Conservation (phyloP, 495 filamentous ascomycete species). For the Xylaria flabelliformis region DNA sequence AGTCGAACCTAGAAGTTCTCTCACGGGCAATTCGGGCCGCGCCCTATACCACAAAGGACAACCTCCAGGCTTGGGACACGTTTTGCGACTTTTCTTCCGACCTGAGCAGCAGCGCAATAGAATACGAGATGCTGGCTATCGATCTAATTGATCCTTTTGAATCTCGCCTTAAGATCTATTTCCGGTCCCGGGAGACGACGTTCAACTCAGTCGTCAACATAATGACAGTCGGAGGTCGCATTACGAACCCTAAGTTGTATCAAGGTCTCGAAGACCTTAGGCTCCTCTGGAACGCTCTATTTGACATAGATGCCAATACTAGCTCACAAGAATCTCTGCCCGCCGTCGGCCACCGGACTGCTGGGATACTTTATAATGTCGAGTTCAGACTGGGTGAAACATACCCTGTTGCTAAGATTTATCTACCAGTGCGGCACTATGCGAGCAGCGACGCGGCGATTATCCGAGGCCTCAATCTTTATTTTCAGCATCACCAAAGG, state of each 20-base stretch:
- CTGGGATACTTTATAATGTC: conserved; percentile 47
- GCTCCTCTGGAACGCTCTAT: conserved; percentile 27
- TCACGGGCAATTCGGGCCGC: conserved; percentile 31
- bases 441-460: conserved; percentile 14
- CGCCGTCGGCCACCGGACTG: conserved; percentile 38
- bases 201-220: conserved; percentile 40
- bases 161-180: conserved; percentile 49
- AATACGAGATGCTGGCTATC: conserved; percentile 43
- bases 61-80: conserved; percentile 24
- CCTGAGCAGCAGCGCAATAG: conserved; percentile 15
- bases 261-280: conserved; percentile 30
- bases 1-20: conserved; percentile 34
- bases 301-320: conserved; percentile 6
- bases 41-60: conserved; percentile 24
- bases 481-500: conserved; percentile 17
- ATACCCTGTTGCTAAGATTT: conserved; percentile 43
- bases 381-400: conserved; percentile 35
- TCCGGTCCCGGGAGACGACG: conserved; percentile 36
- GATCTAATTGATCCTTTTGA: conserved; percentile 40
- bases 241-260: conserved; percentile 23
- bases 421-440: conserved; percentile 45
- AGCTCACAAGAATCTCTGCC: conserved; percentile 21
- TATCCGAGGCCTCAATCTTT: not conserved
- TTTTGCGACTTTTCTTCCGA: conserved; percentile 25
- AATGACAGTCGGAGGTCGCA: conserved; percentile 40